Evolutionary conservation across 2,329 filamentous ascomycete genomes (phyloP), one percentile per base, ranked within the genome.

Genomic region (Aureobasidium subglaciale): DNA sequence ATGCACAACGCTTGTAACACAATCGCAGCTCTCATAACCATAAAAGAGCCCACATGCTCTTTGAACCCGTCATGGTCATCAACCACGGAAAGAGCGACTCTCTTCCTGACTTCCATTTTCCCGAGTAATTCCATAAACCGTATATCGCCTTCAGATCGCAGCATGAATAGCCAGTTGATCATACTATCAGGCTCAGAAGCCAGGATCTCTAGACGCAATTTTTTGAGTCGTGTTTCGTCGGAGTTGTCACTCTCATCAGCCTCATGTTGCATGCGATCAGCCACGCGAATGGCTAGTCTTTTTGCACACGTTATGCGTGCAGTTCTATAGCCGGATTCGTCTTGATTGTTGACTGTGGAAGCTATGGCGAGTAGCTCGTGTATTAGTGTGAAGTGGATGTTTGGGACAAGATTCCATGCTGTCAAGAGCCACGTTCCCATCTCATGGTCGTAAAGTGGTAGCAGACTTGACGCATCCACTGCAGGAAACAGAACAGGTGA

Each of bases 81-180:
- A 13, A 32, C 16, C n/a, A 32, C 46, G 5, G 24, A 38, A 37
- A 50, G 10, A 20, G 46, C 46, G 30, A 38, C 13, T 16, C 46
- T 50, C 24, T 29, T 50, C n/a, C 11, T 37, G 5, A 15, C 32
- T 22, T 40, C 34, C 34, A 50, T n/a, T 8, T 27, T 32, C 24
- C 32, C 46, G 18, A 50, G 34, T 24, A 37, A 37, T 11, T 40
- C 30, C 22, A 27, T 38, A 11, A 50, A 29, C 2, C 34, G 22
- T 9, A 38, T 3, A 16, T 50, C 46, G 2, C 46, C 46, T 4
- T 27, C 34, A 3, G 32, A 20, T 2, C 32, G 32, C 16, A 50
- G n/a, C 46, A 50, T 50, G 16, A 50, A 50, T 9, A 50, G 16
- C 46, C 46, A 50, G 18, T 20, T 27, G 10, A 50, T 40, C 22